Conservation (phyloP, 1,284 basidiomycete genomes). For the Psilocybe mexicana region DNA sequence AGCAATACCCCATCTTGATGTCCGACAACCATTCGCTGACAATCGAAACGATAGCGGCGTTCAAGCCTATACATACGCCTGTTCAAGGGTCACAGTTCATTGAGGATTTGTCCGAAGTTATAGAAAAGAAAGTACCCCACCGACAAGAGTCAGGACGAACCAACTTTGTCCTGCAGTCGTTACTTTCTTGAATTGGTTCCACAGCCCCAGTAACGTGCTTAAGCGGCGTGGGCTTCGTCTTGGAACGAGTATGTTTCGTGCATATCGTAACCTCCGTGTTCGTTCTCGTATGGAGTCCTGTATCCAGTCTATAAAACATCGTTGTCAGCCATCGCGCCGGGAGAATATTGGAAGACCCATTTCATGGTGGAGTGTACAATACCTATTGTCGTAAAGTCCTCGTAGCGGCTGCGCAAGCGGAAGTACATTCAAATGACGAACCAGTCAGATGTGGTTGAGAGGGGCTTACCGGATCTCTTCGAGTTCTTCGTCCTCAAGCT, state of each 20-base stretch:
- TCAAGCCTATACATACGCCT: slow-evolving; percentile 92
- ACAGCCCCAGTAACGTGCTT: slow-evolving; percentile 55
- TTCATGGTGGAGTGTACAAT: not conserved
- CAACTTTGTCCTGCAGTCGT: slow-evolving; percentile 69
- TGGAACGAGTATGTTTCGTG: slow-evolving; percentile 47
- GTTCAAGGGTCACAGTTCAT: slow-evolving; percentile 6
- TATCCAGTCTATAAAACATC: slow-evolving; percentile 75
- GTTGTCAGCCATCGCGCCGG: slow-evolving; percentile 3
- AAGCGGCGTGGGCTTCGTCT: slow-evolving; percentile 53
- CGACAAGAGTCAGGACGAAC: slow-evolving; percentile 83
- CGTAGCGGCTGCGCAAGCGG: slow-evolving; percentile 57
- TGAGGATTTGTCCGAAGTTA: not conserved
- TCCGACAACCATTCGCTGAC: slow-evolving; percentile 98
- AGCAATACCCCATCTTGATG: slow-evolving; percentile 96
- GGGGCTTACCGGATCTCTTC: slow-evolving; percentile 44
- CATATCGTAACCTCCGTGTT: slow-evolving; percentile 67
- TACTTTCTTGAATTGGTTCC: slow-evolving; percentile 62
- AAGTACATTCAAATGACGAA: not conserved
- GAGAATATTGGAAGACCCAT: not conserved
- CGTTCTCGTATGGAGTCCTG: slow-evolving; percentile 91
- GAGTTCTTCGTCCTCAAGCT: slow-evolving; percentile 46
- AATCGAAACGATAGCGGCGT: slow-evolving; percentile 94
- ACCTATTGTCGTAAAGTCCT: slow-evolving; percentile 80
- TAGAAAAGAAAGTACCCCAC: slow-evolving; percentile 47
- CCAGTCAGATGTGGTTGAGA: not conserved